Conservation (phyloP, 345 rosid genomes). For the Combretum micranthum region DNA sequence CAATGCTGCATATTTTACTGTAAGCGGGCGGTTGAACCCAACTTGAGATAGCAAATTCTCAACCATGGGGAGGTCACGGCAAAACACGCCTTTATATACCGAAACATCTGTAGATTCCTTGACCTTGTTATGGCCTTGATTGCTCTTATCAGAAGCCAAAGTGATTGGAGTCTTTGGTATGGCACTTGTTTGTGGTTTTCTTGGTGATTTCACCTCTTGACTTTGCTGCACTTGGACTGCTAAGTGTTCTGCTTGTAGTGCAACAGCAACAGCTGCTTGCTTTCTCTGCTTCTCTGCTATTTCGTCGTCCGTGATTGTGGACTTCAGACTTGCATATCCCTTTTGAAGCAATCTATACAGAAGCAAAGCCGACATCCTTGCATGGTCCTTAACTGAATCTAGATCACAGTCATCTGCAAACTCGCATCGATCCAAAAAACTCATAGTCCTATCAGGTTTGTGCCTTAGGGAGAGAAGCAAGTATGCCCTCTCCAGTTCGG, state of each 20-base stretch:
- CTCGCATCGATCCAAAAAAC: constrained; percentile 38
- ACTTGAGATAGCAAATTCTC: constrained; percentile 68
- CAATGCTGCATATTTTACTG: constrained; percentile 76
- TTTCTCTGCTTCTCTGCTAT: constrained; percentile 56
- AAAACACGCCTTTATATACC: constrained; percentile 61
- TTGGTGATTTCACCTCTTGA: constrained; percentile 18
- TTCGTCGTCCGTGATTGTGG: constrained; percentile 45
- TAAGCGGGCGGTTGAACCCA: constrained; percentile 70
- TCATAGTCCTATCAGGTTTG: constrained; percentile 33
- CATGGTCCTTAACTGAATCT: constrained; percentile 35
- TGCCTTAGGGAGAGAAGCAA: constrained; percentile 32
- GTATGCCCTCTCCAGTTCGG: constrained; percentile 46
- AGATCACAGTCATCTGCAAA: constrained; percentile 29
- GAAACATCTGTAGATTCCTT: constrained; percentile 32
- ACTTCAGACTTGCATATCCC: constrained; percentile 23
- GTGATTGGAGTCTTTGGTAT: neutral
- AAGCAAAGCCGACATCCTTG: constrained; percentile 29
- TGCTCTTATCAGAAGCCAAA: constrained; percentile 11
- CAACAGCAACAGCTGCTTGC: constrained; percentile 31
- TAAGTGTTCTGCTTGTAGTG: constrained; percentile 38
- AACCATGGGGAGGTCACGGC: constrained; percentile 78
- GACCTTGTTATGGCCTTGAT: constrained; percentile 11
- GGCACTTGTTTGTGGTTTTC: constrained; percentile 9
- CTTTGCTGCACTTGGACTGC: constrained; percentile 33
- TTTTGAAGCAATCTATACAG: constrained; percentile 38